Evolutionary conservation across 495 filamentous ascomycete genomes (phyloP), one percentile per base, ranked within the genome.

Genomic region (Amorphotheca resinae): DNA sequence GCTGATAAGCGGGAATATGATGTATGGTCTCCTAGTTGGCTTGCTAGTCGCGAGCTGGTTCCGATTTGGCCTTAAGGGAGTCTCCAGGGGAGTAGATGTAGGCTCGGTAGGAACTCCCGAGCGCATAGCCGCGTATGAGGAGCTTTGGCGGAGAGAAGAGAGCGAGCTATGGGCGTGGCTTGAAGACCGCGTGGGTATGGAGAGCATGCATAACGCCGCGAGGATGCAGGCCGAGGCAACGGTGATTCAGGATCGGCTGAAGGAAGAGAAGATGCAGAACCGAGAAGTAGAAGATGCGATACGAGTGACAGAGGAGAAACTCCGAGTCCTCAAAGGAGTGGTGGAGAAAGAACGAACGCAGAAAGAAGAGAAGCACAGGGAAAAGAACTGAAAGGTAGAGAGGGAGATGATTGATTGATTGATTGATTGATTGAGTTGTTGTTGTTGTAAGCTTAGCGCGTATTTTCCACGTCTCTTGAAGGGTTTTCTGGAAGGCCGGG

Each of bases 161-260:
- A 84, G 76, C 51, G 85, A 88, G 42, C 64, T 98, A 7, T 99
- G 93, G 93, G 78, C 82, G 38, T 99, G 91, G 91, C 65, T 99
- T 9, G 91, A 99, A 52, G 83, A 95, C 44, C 68, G 91, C 9
- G 77, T 84, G 1, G 84, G 82, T 3, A 66, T 88, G 58, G 78
- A 86, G 40, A 70, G 74, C n/a, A 61, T 84, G 45, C 62, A 67
- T 25, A 61, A 65, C 33, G 48, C 57, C 11, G 59, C 56, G 20
- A 53, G 54, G 32, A 52, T 45, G 50, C 60, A 62, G 33, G 56
- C 67, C 11, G 66, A 77, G 48, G 68, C 62, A 9, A 55, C 64
- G 25, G 64, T 60, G 20, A 63, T 72, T 21, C 58, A 67, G 50
- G 69, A 73, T 22, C 76, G 68, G 57, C 51, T 87, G 12, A 63